Evolutionary conservation across 805 yeast species (phyloP).

Genomic region (Metschnikowia koreensis): DNA sequence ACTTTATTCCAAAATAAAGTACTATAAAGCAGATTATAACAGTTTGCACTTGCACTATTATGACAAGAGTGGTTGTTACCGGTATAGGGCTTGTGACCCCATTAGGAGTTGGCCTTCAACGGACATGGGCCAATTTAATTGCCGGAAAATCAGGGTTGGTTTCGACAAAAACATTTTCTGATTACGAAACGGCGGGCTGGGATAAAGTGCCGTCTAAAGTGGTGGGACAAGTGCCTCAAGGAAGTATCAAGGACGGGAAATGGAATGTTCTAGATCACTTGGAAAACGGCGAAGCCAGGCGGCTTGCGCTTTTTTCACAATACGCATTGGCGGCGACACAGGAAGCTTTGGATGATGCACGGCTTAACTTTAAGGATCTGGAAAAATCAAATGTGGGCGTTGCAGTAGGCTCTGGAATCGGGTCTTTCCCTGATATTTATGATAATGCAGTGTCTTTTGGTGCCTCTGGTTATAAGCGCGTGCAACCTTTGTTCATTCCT

Average conservation of each 20-base stretch:
- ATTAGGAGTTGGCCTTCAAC: constrained; percentile 64
- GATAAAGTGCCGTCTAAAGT: constrained; percentile 64
- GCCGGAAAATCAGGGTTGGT: constrained; percentile 56
- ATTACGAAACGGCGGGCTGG: constrained; percentile 46
- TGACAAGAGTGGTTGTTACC: constrained; percentile 79
- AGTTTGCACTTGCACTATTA: background rate
- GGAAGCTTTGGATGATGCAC: constrained; percentile 75
- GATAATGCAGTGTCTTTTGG: constrained; percentile 57
- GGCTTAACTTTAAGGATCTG: constrained; percentile 16
- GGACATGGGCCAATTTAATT: constrained; percentile 55
- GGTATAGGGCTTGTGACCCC: constrained; percentile 90
- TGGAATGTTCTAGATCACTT: constrained; percentile 57
- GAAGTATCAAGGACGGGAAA: constrained; percentile 39
- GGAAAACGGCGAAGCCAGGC: constrained; percentile 47
- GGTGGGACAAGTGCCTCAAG: constrained; percentile 70
- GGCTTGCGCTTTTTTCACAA: constrained; percentile 72
- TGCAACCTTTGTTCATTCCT: constrained; percentile 87
- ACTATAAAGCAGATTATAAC: no score
- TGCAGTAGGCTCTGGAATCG: constrained; percentile 91
- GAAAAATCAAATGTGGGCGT: constrained; percentile 50
- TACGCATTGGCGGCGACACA: constrained; percentile 73
- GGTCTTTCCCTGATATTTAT: constrained; percentile 73
- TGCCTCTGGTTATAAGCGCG: constrained; percentile 53
- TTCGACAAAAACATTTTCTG: constrained; percentile 45
- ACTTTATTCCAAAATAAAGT: no score